Conservation (phyloP, 1,284 basidiomycete species). For the Ganoderma sp. region DNA sequence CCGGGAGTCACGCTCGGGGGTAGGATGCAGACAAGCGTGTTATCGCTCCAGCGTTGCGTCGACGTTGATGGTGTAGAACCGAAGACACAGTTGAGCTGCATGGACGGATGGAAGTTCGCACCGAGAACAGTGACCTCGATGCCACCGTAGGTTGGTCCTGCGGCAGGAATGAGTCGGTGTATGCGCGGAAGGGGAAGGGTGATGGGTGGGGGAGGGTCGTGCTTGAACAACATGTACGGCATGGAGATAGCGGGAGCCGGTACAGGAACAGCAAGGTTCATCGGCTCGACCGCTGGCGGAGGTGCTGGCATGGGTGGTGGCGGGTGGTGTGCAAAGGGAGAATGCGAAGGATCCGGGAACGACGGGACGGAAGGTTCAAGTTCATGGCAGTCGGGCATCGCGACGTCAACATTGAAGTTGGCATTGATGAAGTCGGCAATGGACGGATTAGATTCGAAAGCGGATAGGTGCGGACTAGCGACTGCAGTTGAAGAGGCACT, state of each 20-base stretch:
- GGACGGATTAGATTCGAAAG: constrained; percentile 34
- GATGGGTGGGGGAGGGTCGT: constrained; percentile 51
- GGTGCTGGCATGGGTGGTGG: constrained; percentile 24
- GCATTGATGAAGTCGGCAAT: constrained; percentile 26
- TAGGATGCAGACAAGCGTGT: constrained; percentile 91
- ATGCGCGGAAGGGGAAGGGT: constrained; percentile 68
- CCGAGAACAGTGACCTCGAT: constrained; percentile 96
- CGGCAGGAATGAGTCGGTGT: constrained; percentile 87
- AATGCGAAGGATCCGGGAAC: constrained; percentile 26
- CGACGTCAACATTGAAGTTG: constrained; percentile 35
- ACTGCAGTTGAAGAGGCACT: constrained; percentile 24
- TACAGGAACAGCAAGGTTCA: constrained; percentile 32
- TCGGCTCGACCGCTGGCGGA: constrained; percentile 35
- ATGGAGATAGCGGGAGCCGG: constrained; percentile 37
- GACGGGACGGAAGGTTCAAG: constrained; percentile 29
- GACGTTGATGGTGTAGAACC: constrained; percentile 84
- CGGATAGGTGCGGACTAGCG: constrained; percentile 26
- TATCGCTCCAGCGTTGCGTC: constrained; percentile 92
- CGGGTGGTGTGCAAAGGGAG: neutral
- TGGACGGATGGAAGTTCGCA: constrained; percentile 79
- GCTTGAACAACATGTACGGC: constrained; percentile 68
- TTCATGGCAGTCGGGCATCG: constrained; percentile 36
- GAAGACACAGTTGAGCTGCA: constrained; percentile 82
- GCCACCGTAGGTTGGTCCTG: constrained; percentile 92
- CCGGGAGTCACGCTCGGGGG: constrained; percentile 87